Base-by-base conservation (phyloP, 2,329 filamentous ascomycete genomes). In the Xylaria sp. region DNA sequence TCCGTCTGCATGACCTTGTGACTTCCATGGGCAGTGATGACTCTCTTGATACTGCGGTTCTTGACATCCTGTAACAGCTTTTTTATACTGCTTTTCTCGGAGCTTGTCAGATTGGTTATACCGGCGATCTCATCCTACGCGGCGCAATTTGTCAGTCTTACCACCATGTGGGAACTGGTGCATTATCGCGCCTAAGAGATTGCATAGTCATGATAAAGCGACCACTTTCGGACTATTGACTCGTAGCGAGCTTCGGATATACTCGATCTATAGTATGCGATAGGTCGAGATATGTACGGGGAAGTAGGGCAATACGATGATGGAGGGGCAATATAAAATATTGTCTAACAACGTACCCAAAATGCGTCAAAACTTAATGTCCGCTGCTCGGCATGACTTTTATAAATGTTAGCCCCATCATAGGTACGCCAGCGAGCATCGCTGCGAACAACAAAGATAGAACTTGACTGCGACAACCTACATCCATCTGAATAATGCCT, bases 301-400 rank as follows among this genome's bases (percentile, higher is more conserved):
- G n/a, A n/a, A n/a, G n/a, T n/a, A n/a, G n/a, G n/a, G n/a, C n/a
- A n/a, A n/a, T n/a, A n/a, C n/a, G n/a, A n/a, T n/a, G n/a, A n/a
- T n/a, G n/a, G n/a, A n/a, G n/a, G n/a, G n/a, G n/a, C n/a, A n/a
- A n/a, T n/a, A n/a, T n/a, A n/a, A n/a, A n/a, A n/a, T n/a, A n/a
- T 6, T 37, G 42, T 64, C 54, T 4, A 7, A 21, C 23, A 42
- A 46, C 63, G 37, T 71, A 80, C 77, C 69, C 77, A 79, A 21
- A 82, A 75, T 2, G 77, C 75, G 9, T 81, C 78, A 64, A 82
- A 77, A 57, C 76, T 79, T 76, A 81, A 77, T 4, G 76, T 71
- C 2, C 74, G 69, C 60, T 81, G 79, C 1, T 72, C 73, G 19
- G 80, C 61, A 62, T 81, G 66, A 55, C 63, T 67, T 60, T 12